Evolutionary conservation across 305 asterid genomes (phyloP), one percentile per base, ranked within the genome.

Genomic region (Rubia peregrina): DNA sequence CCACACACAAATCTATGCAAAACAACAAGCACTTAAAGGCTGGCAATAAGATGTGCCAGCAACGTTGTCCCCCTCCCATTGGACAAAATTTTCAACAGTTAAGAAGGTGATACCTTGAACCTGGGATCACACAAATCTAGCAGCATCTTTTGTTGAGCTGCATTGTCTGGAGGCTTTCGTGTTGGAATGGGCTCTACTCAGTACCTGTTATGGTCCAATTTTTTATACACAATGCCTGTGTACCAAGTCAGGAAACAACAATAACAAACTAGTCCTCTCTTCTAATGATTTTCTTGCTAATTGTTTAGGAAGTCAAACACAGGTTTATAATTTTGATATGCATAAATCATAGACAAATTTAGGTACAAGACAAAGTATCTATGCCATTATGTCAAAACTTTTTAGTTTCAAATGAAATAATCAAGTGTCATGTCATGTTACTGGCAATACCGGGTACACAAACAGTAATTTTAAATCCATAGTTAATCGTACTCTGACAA

Each of bases 31-130:
- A 65, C 21, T 57, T 57, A 70, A 63, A 21, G 10, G 66, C 43
- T 68, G 67, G 77, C 68, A 75, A 73, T 38, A 75, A 80, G 78
- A 69, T 70, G 75, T 71, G 82, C 76, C 82, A 77, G 83, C 56
- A 42, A 75, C 61, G 63, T 40, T 81, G 87, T 80, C 78, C 77
- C 80, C 84, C 83, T 67, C 75, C 70, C 74, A 65, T 65, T 80
- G 76, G 87, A 85, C 87, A 53, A 83, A 63, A 77, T 75, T 70
- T 70, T 70, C 68, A 62, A 79, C 71, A 56, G 71, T 65, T 70
- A 68, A 19, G 61, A 75, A 33, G 56, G 48, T 68, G 67, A 71
- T 59, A 21, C 55, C 71, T 63, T 74, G 69, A 56, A 13, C 69
- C 63, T 53, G 56, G 53, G 43, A 49, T 41, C 9, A 68, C 55